Conservation (phyloP, 345 rosid genomes). For the Microthlaspi erraticum region DNA sequence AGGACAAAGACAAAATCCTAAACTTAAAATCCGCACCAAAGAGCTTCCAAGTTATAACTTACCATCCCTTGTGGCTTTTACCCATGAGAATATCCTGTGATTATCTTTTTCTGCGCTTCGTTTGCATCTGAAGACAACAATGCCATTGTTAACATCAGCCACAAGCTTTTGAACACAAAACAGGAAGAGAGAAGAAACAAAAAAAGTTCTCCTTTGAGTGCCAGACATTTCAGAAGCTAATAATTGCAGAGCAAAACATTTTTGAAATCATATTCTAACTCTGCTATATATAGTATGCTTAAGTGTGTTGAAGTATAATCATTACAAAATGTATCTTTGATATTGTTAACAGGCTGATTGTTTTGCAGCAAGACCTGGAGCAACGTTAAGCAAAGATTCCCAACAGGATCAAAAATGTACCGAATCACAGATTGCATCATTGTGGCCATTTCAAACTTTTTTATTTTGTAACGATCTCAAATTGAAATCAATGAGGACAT, state of each 20-base stretch:
- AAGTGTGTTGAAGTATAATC: slow-evolving; percentile 1
- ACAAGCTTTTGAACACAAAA: slow-evolving; percentile 1
- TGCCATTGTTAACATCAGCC: slow-evolving; percentile 4
- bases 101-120: slow-evolving; percentile 74
- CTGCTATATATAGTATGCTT: not conserved
- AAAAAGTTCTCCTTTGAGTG: not conserved
- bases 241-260: too few relatives aligned
- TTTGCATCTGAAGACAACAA: slow-evolving; percentile 57
- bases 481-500: slow-evolving; percentile 21
- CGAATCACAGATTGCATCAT: slow-evolving; percentile 12
- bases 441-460: slow-evolving; percentile 6
- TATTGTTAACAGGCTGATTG: slow-evolving; percentile 18
- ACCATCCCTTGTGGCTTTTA: slow-evolving; percentile 22
- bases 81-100: not conserved
- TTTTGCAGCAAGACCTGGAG: slow-evolving; percentile 13
- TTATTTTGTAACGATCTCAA: slow-evolving; percentile 3
- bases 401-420: not conserved
- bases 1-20: slow-evolving; percentile 23
- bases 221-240: too few relatives aligned
- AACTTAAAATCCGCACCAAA: slow-evolving; percentile 43
- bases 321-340: not conserved
- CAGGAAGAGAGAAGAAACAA: not conserved
- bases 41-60: slow-evolving; percentile 40
- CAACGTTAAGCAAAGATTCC: slow-evolving; percentile 13
- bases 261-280: not conserved